These are phyloP conservation scores for Cyclotella distinguenda DNA, from an alignment of 108 stramenopile species.

Conservation along the genomic window DNA sequence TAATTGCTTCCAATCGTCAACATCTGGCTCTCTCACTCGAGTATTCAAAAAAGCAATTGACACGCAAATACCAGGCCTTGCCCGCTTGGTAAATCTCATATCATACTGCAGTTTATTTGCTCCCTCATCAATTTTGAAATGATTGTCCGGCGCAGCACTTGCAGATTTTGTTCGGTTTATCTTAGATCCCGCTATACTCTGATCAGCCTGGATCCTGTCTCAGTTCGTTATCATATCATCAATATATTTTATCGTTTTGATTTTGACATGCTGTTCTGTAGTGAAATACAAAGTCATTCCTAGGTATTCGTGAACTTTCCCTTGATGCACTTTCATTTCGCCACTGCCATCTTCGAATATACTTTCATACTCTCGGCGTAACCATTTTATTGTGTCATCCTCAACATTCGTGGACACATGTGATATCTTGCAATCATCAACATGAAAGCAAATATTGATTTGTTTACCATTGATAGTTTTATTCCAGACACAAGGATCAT, in stretches of 20 bases:
- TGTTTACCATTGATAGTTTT: conserved; percentile 36
- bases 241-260: conserved; percentile 1
- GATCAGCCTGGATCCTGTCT: background rate
- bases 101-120: background rate
- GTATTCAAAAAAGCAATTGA: conserved; percentile 49
- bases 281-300: conserved; percentile 12
- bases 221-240: background rate
- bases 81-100: conserved; percentile 12
- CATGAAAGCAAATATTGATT: conserved; percentile 29
- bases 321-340: conserved; percentile 6
- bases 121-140: conserved; percentile 4
- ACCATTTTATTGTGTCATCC: conserved; percentile 10
- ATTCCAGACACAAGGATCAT: conserved; percentile 37
- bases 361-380: conserved; percentile 8
- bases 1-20: background rate
- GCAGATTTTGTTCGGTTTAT: background rate
- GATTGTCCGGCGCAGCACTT: conserved; percentile 1
- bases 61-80: conserved; percentile 37
- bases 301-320: too few species aligned
- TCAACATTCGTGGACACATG: conserved; percentile 25
- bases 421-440: conserved; percentile 43
- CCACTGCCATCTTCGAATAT: conserved; percentile 27
- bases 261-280: background rate
- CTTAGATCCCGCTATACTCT: background rate
- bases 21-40: conserved; percentile 15